Percentiles rank a stretch among this genome's conserved stretches.
phyloP scores from a whole-genome alignment of 2,329 filamentous ascomycete species.

The Cladosporium sp. region DNA sequence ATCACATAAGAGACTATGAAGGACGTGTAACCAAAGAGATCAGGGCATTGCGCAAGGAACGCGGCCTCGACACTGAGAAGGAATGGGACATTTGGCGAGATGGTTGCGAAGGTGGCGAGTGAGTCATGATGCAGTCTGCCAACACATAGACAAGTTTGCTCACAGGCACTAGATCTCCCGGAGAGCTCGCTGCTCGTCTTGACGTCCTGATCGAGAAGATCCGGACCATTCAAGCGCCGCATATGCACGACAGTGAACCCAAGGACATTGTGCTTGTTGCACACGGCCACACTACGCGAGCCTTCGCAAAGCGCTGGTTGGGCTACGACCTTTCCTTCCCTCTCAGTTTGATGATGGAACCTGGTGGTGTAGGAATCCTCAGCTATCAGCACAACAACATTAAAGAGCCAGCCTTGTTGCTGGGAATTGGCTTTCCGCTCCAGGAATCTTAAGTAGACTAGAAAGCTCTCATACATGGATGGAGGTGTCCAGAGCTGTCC shows the following conservation, averaged over 20 bases:
- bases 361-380: constrained; percentile 74
- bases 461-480: too few species aligned
- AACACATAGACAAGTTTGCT: background rate
- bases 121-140: constrained; percentile 28
- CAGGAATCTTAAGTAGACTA: constrained; percentile 8
- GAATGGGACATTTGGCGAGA: constrained; percentile 86
- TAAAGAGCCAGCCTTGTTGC: constrained; percentile 70
- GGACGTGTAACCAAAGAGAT: constrained; percentile 70
- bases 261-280: constrained; percentile 72
- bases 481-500: too few species aligned
- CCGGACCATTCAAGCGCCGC: constrained; percentile 50
- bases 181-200: constrained; percentile 62
- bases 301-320: constrained; percentile 79
- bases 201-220: constrained; percentile 70
- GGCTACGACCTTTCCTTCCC: constrained; percentile 61
- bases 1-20: constrained; percentile 52
- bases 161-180: constrained; percentile 48
- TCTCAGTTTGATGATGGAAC: constrained; percentile 68
- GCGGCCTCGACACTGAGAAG: constrained; percentile 48
- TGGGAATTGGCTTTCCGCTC: constrained; percentile 61
- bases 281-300: constrained; percentile 77
- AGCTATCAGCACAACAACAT: constrained; percentile 78
- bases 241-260: constrained; percentile 37
- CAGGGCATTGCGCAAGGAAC: constrained; percentile 49
- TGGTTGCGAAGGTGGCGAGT: constrained; percentile 80